Base-by-base conservation (phyloP, 1,139 yeast genomes). In the Yamadazyma blattariae region DNA sequence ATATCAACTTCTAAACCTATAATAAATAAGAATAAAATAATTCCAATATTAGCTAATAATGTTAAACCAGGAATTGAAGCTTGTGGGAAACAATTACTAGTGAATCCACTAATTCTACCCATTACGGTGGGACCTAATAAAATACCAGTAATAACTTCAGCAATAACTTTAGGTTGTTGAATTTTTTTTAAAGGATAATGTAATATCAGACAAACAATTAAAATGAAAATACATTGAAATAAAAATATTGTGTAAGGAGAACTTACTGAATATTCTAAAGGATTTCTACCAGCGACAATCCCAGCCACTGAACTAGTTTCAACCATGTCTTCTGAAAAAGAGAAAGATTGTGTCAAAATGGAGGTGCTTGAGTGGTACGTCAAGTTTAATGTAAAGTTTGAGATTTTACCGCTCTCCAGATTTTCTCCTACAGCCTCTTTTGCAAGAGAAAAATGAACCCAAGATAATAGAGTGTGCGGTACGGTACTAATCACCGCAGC, bases 1-100 rank as follows among this genome's bases (percentile, higher is more conserved):
- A 81, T 58, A 49, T 85, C 94, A 25, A 84, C 90, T 56, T 85
- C 94, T 48, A 85, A 60, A 1, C 94, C 94, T 35, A 85, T 78
- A 45, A 84, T 76, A 54, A 85, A 85, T 56, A 85, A 68, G 49
- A 84, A 79, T 36, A 85, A 63, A 30, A 84, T 79, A 41, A 85
- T 77, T 5, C 94, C 94, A 26, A 83, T 51, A 47, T 82, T 84
- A 19, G 94, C 87, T 24, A 81, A 74, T 26, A 82, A 60, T 4
- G 82, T 77, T 37, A 84, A 59, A 2, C 82, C 81, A 0, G 86
- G 78, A 20, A 79, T 71, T 1, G 88, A 78, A 0, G 55, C 77
- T 0, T 60, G 30, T 0, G 92, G 88, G 56, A 85, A 84, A 29
- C 86, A 78, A 8, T 71, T 74, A 1, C 53, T 51, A 2, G 88